phyloP scores from a whole-genome alignment of 331 rosid genomes.

The Pyracantha coccinea region DNA sequence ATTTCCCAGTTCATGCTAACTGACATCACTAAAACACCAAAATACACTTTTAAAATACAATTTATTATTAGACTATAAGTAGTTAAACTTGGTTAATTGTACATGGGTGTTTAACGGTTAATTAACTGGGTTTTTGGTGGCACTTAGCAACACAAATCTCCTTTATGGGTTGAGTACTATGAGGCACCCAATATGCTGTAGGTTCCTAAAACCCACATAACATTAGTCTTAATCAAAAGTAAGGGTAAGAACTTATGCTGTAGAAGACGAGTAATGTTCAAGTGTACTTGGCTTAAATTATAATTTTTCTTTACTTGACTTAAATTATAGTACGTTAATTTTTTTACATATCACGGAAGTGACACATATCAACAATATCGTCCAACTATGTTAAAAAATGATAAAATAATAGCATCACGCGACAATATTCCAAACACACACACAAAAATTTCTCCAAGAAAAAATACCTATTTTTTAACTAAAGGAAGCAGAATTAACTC shows the following conservation, averaged over 20 bases:
- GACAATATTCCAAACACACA: no score
- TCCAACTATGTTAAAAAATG: accelerated
- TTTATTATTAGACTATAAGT: background rate
- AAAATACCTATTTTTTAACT: no score
- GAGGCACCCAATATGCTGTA: background rate
- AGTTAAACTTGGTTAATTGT: background rate
- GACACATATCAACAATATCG: no score
- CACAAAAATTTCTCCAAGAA: background rate
- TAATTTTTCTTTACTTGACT: no score
- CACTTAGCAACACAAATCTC: background rate
- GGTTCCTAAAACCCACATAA: background rate
- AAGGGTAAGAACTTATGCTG: background rate
- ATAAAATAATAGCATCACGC: no score
- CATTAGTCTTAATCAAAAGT: background rate
- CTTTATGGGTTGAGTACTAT: background rate
- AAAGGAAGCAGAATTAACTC: background rate
- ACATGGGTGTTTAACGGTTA: background rate
- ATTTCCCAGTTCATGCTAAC: background rate
- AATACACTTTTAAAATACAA: background rate
- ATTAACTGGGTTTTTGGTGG: background rate
- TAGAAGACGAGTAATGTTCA: no score
- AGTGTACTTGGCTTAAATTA: background rate
- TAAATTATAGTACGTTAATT: background rate
- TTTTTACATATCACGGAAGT: background rate
- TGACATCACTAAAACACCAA: conserved; percentile 4